Evolutionary conservation across 805 yeast species (phyloP).

Genomic region (Yamadazyma akitaensis): DNA sequence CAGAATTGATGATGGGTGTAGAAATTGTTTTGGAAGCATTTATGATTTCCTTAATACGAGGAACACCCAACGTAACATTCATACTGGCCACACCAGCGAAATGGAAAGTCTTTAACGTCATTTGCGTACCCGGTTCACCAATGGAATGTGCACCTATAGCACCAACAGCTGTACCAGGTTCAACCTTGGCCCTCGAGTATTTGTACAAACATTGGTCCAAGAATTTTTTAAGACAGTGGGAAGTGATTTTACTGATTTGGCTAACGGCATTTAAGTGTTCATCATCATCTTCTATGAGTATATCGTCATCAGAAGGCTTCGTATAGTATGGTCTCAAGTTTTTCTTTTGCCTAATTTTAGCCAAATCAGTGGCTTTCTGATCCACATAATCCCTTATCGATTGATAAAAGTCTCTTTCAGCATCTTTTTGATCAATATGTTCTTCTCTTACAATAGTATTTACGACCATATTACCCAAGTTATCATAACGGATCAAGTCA

Average conservation of each 20-base stretch:
- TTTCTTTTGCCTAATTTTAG: slow-evolving; percentile 51
- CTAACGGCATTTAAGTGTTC: slow-evolving; percentile 45
- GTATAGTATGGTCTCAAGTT: slow-evolving; percentile 46
- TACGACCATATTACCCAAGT: slow-evolving; percentile 55
- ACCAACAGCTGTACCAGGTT: slow-evolving; percentile 99
- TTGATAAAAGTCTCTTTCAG: slow-evolving; percentile 79
- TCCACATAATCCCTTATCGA: slow-evolving; percentile 66
- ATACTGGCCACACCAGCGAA: slow-evolving; percentile 99
- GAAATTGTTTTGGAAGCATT: slow-evolving; percentile 94
- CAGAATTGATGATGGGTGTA: slow-evolving; percentile 95
- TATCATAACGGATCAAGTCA: slow-evolving; percentile 64
- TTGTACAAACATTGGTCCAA: slow-evolving; percentile 74
- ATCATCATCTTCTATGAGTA: slow-evolving; percentile 32
- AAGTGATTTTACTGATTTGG: slow-evolving; percentile 67
- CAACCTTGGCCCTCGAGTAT: slow-evolving; percentile 87
- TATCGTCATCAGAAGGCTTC: slow-evolving; percentile 38
- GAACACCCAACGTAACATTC: slow-evolving; percentile 98
- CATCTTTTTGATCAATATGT: slow-evolving; percentile 79
- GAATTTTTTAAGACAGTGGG: slow-evolving; percentile 57
- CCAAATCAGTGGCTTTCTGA: slow-evolving; percentile 55
- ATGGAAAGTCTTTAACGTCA: slow-evolving; percentile 92
- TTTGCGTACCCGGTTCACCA: slow-evolving; percentile 99
- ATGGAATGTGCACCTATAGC: slow-evolving; percentile 99
- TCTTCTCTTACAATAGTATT: slow-evolving; percentile 44
- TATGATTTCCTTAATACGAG: slow-evolving; percentile 97